Evolutionary conservation across 73 alveolate species (phyloP).

Genomic region (Stentor roeselii): DNA sequence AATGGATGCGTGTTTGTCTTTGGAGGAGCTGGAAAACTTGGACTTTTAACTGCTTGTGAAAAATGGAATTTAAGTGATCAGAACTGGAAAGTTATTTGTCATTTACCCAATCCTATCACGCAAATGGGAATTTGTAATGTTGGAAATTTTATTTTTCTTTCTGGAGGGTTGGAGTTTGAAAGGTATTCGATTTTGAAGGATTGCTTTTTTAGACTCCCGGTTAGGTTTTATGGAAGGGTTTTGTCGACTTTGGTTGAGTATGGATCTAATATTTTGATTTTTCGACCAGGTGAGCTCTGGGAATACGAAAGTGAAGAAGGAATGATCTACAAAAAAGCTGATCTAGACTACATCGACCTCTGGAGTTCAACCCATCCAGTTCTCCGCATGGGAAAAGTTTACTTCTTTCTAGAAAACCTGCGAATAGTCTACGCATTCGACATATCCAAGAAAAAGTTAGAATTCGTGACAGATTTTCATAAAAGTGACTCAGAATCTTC

Average conservation of each 20-base stretch:
- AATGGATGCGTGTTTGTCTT: not conserved
- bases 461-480: conserved; percentile 6
- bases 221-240: not conserved
- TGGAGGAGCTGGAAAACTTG: conserved; percentile 10
- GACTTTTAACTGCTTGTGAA: not conserved
- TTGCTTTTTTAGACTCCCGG: not conserved
- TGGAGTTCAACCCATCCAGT: conserved; percentile 24
- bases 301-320: not conserved
- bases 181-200: not conserved
- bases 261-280: not conserved
- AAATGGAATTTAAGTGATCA: not conserved
- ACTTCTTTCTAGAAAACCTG: not conserved
- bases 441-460: not conserved
- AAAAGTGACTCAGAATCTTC: no score
- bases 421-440: not conserved
- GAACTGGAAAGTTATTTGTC: not conserved
- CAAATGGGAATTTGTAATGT: conserved; percentile 16
- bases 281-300: not conserved
- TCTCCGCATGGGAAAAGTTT: not conserved
- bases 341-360: not conserved
- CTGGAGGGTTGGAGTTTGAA: conserved; percentile 10
- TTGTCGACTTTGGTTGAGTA: not conserved
- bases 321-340: not conserved
- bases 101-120: not conserved
- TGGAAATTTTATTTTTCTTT: not conserved